These are phyloP conservation scores for Fusarium algeriense DNA, from an alignment of 2,329 filamentous ascomycete genomes.

Conservation along the genomic window DNA sequence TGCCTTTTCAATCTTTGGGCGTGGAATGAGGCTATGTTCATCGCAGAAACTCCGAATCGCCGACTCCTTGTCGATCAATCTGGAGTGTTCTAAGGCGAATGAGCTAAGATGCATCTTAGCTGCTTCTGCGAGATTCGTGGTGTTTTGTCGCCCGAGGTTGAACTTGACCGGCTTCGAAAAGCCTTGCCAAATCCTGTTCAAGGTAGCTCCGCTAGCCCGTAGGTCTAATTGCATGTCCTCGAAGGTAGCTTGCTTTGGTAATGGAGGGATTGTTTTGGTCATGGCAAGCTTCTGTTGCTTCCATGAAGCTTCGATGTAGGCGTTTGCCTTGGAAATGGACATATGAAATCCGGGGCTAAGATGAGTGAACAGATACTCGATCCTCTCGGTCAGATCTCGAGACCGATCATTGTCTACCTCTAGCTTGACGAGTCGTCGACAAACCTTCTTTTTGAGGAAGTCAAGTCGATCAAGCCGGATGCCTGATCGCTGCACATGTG, in stretches of 20 bases:
- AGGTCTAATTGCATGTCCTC: conserved; percentile 36
- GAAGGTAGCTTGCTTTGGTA: conserved; percentile 33
- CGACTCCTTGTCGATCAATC: conserved; percentile 31
- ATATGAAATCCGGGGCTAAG: conserved; percentile 23
- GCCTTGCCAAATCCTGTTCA: conserved; percentile 28
- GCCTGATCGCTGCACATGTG: conserved; percentile 47
- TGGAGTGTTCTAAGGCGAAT: conserved; percentile 25
- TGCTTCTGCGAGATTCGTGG: conserved; percentile 29
- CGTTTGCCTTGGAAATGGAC: conserved; percentile 19
- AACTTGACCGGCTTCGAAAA: conserved; percentile 15
- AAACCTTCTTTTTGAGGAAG: conserved; percentile 45
- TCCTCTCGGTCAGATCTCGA: conserved; percentile 16
- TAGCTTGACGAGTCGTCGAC: conserved; percentile 44
- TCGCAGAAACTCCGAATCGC: conserved; percentile 13
- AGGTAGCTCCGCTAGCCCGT: conserved; percentile 24
- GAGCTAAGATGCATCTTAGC: conserved; percentile 36
- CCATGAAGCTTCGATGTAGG: conserved; percentile 37
- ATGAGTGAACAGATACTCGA: conserved; percentile 34
- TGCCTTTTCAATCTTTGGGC: conserved; percentile 4
- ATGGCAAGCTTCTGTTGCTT: conserved; percentile 35
- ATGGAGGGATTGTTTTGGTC: conserved; percentile 36
- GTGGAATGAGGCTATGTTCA: background rate
- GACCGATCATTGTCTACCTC: conserved; percentile 37
- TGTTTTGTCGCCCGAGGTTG: background rate
- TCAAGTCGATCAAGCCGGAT: conserved; percentile 35